A percentile compares a stretch with the other conserved stretches of the same genome.
These are phyloP conservation scores for Vitis cinerea DNA, from an alignment of 164 flowering plant species.

Conservation along the genomic window DNA sequence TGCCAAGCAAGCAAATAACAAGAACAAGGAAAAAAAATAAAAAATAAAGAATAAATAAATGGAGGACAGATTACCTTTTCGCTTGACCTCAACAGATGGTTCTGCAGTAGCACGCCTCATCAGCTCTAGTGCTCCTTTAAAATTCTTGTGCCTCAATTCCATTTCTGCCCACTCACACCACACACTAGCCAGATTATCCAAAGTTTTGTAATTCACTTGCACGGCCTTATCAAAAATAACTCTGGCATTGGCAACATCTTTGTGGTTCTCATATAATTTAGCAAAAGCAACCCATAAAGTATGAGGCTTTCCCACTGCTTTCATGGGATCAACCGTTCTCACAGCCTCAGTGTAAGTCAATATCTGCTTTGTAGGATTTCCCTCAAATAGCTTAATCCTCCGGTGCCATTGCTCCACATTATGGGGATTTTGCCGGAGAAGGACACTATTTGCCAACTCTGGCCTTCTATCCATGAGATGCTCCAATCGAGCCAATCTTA, in stretches of 20 bases:
- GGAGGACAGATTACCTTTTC: slow-evolving; percentile 58
- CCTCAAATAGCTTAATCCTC: slow-evolving; percentile 86
- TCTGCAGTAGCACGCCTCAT: slow-evolving; percentile 93
- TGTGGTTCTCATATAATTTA: slow-evolving; percentile 74
- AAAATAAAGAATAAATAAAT: not conserved
- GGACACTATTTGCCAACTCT: slow-evolving; percentile 87
- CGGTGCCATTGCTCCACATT: slow-evolving; percentile 98
- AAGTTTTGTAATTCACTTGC: slow-evolving; percentile 81
- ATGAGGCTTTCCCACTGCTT: slow-evolving; percentile 96
- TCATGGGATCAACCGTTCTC: slow-evolving; percentile 92
- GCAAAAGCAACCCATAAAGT: slow-evolving; percentile 96
- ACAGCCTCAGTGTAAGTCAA: slow-evolving; percentile 93
- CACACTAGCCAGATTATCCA: slow-evolving; percentile 86
- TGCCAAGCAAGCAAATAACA: too few species aligned
- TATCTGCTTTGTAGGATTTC: slow-evolving; percentile 78
- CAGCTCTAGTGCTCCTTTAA: slow-evolving; percentile 77
- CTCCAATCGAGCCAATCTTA: slow-evolving; percentile 78
- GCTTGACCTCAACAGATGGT: slow-evolving; percentile 93
- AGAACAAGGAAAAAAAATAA: not conserved
- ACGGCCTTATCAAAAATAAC: slow-evolving; percentile 95
- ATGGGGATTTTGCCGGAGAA: slow-evolving; percentile 94
- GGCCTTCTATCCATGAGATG: slow-evolving; percentile 84
- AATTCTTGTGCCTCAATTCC: slow-evolving; percentile 79
- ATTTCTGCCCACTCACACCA: slow-evolving; percentile 99
- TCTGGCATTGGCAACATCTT: slow-evolving; percentile 80